phyloP scores from a whole-genome alignment of 257 asterid species.

The Solanum gandarillasii region DNA sequence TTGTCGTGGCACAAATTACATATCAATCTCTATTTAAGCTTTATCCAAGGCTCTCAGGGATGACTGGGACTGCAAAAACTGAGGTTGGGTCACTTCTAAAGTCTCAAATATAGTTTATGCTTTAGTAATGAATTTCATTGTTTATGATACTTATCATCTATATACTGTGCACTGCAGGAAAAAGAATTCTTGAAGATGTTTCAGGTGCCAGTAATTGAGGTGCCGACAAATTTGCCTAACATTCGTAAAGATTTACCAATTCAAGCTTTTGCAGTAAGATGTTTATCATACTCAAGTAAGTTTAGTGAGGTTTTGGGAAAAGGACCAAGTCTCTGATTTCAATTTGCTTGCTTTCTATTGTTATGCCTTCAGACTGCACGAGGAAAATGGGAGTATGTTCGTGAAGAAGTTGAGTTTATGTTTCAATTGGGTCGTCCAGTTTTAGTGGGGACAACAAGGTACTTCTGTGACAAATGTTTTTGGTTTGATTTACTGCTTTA shows the following conservation, averaged over 20 bases:
- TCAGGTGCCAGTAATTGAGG: conserved; percentile 85
- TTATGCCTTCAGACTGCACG: conserved; percentile 59
- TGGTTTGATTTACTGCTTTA: neutral
- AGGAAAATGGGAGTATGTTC: conserved; percentile 84
- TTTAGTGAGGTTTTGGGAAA: neutral
- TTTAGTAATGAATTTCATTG: neutral
- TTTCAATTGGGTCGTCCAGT: conserved; percentile 85
- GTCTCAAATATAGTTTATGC: neutral
- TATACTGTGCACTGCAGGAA: conserved; percentile 40
- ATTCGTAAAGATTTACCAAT: conserved; percentile 78
- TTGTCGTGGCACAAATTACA: conserved; percentile 97
- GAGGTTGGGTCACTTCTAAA: conserved; percentile 40
- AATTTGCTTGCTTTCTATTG: conserved; percentile 12
- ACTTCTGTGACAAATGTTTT: conserved; percentile 17
- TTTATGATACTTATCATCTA: neutral
- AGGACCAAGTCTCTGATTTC: conserved; percentile 1
- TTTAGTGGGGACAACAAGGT: conserved; percentile 97
- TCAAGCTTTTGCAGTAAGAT: conserved; percentile 92
- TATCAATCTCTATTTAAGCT: conserved; percentile 93
- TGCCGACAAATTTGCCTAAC: conserved; percentile 86
- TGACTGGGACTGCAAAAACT: conserved; percentile 99
- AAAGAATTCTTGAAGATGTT: conserved; percentile 94
- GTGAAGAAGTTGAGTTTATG: conserved; percentile 83
- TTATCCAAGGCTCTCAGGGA: conserved; percentile 94
- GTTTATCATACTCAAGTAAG: neutral